phyloP scores from a whole-genome alignment of 331 rosid species.

The Erythrophleum ivorense region DNA sequence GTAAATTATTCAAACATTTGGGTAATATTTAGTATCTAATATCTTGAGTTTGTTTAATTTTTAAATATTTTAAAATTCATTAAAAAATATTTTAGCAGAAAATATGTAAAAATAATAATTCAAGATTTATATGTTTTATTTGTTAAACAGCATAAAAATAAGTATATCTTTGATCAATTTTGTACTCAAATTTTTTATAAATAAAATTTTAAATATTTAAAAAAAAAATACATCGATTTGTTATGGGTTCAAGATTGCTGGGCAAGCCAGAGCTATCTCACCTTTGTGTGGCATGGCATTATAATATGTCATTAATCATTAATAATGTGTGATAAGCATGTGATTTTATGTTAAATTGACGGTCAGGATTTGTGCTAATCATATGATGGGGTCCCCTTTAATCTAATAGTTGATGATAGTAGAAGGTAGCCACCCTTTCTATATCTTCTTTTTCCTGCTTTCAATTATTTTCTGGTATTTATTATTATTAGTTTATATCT shows the following conservation, averaged over 20 bases:
- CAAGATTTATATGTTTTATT: too few species aligned
- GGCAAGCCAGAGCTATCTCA: neutral
- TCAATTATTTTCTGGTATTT: neutral
- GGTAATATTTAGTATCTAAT: neutral
- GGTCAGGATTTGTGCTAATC: constrained; percentile 36
- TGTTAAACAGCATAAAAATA: neutral
- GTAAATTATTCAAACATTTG: neutral
- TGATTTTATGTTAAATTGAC: constrained; percentile 29
- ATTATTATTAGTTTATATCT: constrained; percentile 33
- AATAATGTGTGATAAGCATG: constrained; percentile 4
- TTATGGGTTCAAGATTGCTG: neutral
- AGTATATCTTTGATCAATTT: neutral
- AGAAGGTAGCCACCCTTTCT: neutral
- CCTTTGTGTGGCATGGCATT: neutral
- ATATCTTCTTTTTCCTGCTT: too few species aligned
- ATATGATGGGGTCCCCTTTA: neutral
- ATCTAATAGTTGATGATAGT: constrained; percentile 28
- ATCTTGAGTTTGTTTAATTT: neutral
- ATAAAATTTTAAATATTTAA: neutral
- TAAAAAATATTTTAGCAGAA: neutral
- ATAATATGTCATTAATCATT: constrained; percentile 18
- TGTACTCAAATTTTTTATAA: neutral
- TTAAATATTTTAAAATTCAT: neutral
- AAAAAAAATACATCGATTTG: neutral
- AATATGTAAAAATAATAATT: too few species aligned